Evolutionary conservation across 2,329 filamentous ascomycete genomes (phyloP), one percentile per base, ranked within the genome.

Genomic region (Neobulgaria alba): DNA sequence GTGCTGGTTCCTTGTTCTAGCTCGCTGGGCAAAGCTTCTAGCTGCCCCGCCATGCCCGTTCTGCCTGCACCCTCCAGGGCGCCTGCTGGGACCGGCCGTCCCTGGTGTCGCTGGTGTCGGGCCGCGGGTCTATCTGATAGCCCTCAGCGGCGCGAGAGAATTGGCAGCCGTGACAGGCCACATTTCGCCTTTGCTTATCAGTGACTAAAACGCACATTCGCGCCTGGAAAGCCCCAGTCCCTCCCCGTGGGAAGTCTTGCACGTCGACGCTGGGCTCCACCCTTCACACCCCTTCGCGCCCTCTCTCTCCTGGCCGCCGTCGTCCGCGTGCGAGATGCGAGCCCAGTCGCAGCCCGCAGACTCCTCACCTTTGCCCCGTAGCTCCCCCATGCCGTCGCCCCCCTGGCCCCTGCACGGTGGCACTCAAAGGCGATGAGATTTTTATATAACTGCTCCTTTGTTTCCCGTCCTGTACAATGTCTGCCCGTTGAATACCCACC

Each of bases 291-390:
- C 12, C 29, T n/a, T 30, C 29, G 12, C 29, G 10, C 18, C 5
- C 33, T 21, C 32, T 23, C 23, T 16, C 17, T 12, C 19, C 38
- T 38, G 29, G 34, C 49, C 51, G 51, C 49, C 45, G 45, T 46
- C 39, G 49, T 46, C 51, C 51, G 51, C 42, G 44, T 46, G 42
- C 35, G 39, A 44, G 42, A n/a, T n/a, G n/a, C n/a, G n/a, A n/a
- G n/a, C n/a, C 42, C 30, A 41, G 29, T 46, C 43, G 39, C 41
- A 42, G 21, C 20, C 40, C 37, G 20, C 43, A 26, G 23, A 35
- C 21, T 18, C 12, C 36, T 48, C 46, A 48, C 29, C 48, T 46
- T 46, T 30, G 46, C 31, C 35, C 17, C 17, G 29, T 12, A 50
- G n/a, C n/a, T n/a, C n/a, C n/a, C n/a, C n/a, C n/a, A n/a, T n/a